These are phyloP conservation scores for Erysimum cheiri DNA, from an alignment of 441 rosid species.

Conservation along the genomic window DNA sequence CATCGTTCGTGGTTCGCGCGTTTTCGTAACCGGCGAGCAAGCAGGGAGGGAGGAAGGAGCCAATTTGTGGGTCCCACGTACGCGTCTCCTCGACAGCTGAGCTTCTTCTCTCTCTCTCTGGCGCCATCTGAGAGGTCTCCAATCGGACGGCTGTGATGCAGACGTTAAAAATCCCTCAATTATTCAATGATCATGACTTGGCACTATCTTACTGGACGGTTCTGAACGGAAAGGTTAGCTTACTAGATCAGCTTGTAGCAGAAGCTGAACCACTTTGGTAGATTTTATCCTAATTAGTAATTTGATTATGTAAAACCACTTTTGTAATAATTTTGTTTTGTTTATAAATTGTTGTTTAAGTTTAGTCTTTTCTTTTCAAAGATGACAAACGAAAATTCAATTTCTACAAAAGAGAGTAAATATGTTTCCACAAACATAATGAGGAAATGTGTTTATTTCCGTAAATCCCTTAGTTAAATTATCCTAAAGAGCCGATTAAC, in stretches of 20 bases:
- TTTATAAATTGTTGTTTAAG: too few species aligned
- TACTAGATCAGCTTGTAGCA: conserved; percentile 23
- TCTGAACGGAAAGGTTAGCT: conserved; percentile 18
- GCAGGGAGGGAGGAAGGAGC: neutral
- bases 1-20: conserved; percentile 36
- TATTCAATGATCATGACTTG: conserved; percentile 10
- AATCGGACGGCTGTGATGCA: conserved; percentile 39
- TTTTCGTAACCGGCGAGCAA: conserved; percentile 41
- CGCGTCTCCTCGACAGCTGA: conserved; percentile 41
- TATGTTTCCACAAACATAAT: too few species aligned
- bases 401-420: too few species aligned
- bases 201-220: conserved; percentile 3
- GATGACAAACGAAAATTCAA: too few species aligned
- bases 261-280: conserved; percentile 1
- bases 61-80: neutral
- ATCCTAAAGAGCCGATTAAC: neutral
- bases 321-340: too few species aligned
- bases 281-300: too few species aligned
- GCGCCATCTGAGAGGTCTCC: conserved; percentile 18
- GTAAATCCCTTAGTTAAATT: too few species aligned
- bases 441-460: neutral
- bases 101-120: conserved; percentile 21
- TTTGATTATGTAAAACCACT: too few species aligned
- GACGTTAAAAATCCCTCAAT: conserved; percentile 29
- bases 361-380: too few species aligned